These are phyloP conservation scores for Ulota crispa DNA, from an alignment of 225 moss, liverwort and hornwort species.

Conservation along the genomic window DNA sequence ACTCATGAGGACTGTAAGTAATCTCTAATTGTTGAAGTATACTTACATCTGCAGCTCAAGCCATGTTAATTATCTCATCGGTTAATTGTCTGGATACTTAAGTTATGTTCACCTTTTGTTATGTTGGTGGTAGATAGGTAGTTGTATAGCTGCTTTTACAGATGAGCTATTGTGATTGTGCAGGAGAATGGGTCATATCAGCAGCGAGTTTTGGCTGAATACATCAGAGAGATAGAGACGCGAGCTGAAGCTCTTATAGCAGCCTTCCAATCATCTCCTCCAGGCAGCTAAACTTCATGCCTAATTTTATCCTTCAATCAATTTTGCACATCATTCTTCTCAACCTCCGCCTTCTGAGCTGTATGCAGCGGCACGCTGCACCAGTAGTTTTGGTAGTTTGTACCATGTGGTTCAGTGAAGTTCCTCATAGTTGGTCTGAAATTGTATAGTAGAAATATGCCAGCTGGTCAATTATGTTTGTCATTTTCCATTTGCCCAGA, in stretches of 20 bases:
- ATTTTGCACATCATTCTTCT: conserved; percentile 42
- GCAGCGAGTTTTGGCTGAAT: conserved; percentile 83
- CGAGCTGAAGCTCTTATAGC: conserved; percentile 64
- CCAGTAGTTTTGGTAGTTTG: conserved; percentile 1
- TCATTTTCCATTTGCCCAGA: background rate
- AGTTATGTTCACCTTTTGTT: background rate
- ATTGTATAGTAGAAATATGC: conserved; percentile 1
- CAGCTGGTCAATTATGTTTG: conserved; percentile 10
- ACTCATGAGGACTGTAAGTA: conserved; percentile 87
- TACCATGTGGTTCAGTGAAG: conserved; percentile 16
- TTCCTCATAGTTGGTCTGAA: conserved; percentile 6
- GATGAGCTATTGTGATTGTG: conserved; percentile 15
- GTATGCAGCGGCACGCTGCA: conserved; percentile 24
- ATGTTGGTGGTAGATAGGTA: conserved; percentile 10
- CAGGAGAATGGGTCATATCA: conserved; percentile 95
- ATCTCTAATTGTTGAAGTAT: background rate
- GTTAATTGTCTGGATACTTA: background rate
- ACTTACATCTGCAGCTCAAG: background rate
- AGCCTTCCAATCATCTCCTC: conserved; percentile 56
- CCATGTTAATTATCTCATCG: conserved; percentile 1
- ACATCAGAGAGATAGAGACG: conserved; percentile 74
- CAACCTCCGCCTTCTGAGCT: conserved; percentile 4
- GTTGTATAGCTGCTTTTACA: background rate
- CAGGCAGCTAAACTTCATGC: conserved; percentile 33
- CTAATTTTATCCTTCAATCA: conserved; percentile 15